A percentile compares a stretch with the other conserved stretches of the same genome.
phyloP scores from a whole-genome alignment of 1,139 yeast species.

The Zygoascus meyerae region DNA sequence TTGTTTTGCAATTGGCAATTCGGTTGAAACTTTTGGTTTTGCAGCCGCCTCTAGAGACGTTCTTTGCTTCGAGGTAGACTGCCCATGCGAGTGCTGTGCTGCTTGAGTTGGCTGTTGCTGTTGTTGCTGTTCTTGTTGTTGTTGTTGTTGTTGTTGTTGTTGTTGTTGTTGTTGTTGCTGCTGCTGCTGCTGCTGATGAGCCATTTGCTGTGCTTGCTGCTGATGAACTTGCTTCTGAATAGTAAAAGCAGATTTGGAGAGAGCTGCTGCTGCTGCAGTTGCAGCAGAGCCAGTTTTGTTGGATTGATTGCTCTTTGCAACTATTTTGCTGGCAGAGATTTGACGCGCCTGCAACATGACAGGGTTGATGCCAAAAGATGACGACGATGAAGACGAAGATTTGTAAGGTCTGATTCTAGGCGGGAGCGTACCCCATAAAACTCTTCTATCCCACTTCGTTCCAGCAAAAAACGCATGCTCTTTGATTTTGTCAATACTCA shows the following conservation, averaged over 20 bases:
- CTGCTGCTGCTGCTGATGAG: slow-evolving; percentile 6
- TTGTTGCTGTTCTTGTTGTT: no score
- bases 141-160: slow-evolving; percentile 3
- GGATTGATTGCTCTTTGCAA: not conserved
- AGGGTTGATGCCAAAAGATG: slow-evolving; percentile 8
- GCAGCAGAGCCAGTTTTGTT: slow-evolving; percentile 14
- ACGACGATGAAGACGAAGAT: slow-evolving; percentile 28
- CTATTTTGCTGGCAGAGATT: slow-evolving; percentile 2
- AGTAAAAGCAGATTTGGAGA: slow-evolving; percentile 16
- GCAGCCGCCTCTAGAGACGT: no score
- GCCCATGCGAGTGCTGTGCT: no score
- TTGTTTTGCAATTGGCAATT: not conserved
- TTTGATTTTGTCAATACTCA: slow-evolving; percentile 60
- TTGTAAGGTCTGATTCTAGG: slow-evolving; percentile 78
- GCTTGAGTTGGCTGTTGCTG: no score
- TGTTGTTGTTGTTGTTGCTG: slow-evolving; percentile 3
- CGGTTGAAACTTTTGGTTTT: no score
- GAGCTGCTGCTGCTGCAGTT: slow-evolving; percentile 28
- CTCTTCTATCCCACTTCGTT: slow-evolving; percentile 58
- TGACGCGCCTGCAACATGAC: slow-evolving; percentile 6
- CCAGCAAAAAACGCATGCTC: slow-evolving; percentile 66
- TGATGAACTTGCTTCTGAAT: slow-evolving; percentile 13
- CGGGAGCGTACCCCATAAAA: slow-evolving; percentile 63
- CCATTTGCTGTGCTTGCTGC: slow-evolving; percentile 9
- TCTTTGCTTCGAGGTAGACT: no score